Percentiles rank a stretch among this genome's conserved stretches.
phyloP scores from a whole-genome alignment of 2,329 filamentous ascomycete species.

The Aspergillus versicolor region DNA sequence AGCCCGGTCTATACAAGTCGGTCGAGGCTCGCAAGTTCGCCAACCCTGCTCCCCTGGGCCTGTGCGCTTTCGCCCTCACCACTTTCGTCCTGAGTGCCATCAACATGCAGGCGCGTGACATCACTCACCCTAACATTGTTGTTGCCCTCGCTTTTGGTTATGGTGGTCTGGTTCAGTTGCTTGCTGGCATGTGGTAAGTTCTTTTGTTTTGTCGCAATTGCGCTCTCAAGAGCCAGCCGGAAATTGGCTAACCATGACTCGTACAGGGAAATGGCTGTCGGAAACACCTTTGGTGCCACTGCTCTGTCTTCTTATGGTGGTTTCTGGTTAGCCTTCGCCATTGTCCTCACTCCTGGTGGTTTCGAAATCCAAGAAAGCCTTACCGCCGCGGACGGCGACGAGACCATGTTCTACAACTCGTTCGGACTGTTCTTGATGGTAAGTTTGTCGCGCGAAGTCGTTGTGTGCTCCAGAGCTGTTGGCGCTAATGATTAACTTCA shows the following conservation, averaged over 20 bases:
- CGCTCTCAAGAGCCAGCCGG: neutral
- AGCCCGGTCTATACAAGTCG: constrained; percentile 67
- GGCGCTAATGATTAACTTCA: constrained; percentile 22
- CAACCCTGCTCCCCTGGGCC: constrained; percentile 76
- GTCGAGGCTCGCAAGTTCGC: constrained; percentile 68
- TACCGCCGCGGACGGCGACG: constrained; percentile 27
- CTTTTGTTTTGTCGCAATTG: neutral
- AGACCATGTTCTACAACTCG: constrained; percentile 56
- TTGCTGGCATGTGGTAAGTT: constrained; percentile 80
- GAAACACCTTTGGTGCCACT: constrained; percentile 82
- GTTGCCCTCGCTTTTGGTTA: constrained; percentile 71
- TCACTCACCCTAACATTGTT: constrained; percentile 64
- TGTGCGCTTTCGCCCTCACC: constrained; percentile 76
- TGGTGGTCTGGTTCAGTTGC: constrained; percentile 74
- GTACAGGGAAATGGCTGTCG: constrained; percentile 77
- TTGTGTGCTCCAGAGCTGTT: neutral
- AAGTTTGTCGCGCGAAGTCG: constrained; percentile 20
- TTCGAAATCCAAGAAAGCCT: constrained; percentile 58
- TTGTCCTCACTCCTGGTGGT: constrained; percentile 66
- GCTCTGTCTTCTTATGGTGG: constrained; percentile 79
- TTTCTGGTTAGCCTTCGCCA: constrained; percentile 76
- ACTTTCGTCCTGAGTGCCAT: constrained; percentile 76
- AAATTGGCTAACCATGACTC: neutral
- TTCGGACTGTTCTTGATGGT: constrained; percentile 72
- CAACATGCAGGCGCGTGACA: constrained; percentile 65